Conservation (phyloP, 2,329 filamentous ascomycete species). For the Plenodomus lindquistii region DNA sequence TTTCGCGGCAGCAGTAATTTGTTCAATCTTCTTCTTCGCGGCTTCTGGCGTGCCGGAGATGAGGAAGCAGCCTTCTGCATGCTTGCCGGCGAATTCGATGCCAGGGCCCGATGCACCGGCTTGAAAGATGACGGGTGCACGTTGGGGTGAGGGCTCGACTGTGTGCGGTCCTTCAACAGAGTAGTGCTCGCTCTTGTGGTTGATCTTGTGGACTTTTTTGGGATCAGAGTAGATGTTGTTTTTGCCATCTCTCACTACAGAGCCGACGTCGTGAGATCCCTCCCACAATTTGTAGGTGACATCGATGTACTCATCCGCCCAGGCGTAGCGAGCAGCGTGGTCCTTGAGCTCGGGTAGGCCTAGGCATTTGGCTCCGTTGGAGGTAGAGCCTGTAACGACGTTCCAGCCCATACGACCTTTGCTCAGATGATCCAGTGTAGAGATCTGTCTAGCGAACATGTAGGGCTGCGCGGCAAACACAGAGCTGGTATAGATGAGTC, state of each 20-base stretch:
- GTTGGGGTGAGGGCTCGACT: conserved; percentile 65
- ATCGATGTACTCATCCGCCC: conserved; percentile 69
- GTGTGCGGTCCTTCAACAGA: conserved; percentile 68
- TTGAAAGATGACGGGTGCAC: conserved; percentile 69
- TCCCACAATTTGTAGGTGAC: conserved; percentile 70
- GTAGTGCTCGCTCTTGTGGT: conserved; percentile 68
- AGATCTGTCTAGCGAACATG: conserved; percentile 62
- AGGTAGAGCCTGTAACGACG: conserved; percentile 67
- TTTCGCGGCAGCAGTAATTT: conserved; percentile 60
- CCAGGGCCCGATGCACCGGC: conserved; percentile 67
- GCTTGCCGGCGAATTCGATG: conserved; percentile 66
- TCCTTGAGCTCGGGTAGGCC: conserved; percentile 56
- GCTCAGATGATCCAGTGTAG: conserved; percentile 67
- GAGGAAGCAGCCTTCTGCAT: conserved; percentile 71
- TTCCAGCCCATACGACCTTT: conserved; percentile 55
- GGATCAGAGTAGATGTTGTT: conserved; percentile 61
- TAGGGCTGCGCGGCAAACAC: conserved; percentile 70
- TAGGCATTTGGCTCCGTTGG: conserved; percentile 65
- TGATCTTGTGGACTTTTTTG: conserved; percentile 61
- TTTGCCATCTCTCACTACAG: conserved; percentile 60
- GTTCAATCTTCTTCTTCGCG: conserved; percentile 62
- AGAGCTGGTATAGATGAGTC: conserved; percentile 66
- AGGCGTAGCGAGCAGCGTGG: conserved; percentile 68
- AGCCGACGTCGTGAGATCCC: conserved; percentile 66
- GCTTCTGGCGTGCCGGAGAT: conserved; percentile 55